These are phyloP conservation scores for Toxicodendron radicans DNA, from an alignment of 345 rosid species.

Conservation along the genomic window DNA sequence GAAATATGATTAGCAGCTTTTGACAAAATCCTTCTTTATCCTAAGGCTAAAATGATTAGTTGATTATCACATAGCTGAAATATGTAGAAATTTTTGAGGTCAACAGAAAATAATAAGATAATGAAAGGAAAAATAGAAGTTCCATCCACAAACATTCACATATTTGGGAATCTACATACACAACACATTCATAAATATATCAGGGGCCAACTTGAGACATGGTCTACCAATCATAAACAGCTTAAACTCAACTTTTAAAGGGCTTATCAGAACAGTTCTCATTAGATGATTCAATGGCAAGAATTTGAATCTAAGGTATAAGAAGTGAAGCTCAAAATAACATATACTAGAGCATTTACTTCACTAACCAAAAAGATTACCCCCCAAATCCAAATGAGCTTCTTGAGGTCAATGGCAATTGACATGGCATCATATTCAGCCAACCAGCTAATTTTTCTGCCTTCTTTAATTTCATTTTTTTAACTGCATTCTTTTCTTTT, in stretches of 20 bases:
- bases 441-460: background rate
- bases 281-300: background rate
- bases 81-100: background rate
- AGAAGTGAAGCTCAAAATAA: slow-evolving; percentile 2
- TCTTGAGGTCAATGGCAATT: background rate
- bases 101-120: background rate
- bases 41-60: background rate
- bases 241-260: background rate
- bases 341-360: background rate
- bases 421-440: background rate
- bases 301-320: background rate
- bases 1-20: background rate
- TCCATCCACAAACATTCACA: background rate
- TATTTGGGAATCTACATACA: background rate
- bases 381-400: background rate
- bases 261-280: background rate
- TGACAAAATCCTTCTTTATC: background rate
- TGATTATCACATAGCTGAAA: background rate
- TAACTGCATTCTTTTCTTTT: background rate
- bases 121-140: background rate
- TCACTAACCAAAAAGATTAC: background rate
- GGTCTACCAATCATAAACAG: background rate
- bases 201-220: background rate
- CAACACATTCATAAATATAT: background rate
- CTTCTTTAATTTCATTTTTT: background rate